Percentiles rank a stretch among this genome's conserved stretches.
Conservation (phyloP, 441 rosid genomes). For the Corymbia citriodora region DNA sequence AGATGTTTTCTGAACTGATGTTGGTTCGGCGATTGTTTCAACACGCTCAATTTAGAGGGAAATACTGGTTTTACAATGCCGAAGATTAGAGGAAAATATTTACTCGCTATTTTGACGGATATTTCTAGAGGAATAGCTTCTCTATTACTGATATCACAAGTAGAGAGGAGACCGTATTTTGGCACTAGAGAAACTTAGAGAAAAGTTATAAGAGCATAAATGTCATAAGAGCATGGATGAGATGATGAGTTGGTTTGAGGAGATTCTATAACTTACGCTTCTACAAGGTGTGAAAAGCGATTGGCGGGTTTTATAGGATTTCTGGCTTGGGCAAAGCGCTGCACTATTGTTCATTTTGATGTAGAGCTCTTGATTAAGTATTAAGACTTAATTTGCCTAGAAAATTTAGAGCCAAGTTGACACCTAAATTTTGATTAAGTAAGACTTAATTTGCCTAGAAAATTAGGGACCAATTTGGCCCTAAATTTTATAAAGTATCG, state of each 20-base stretch:
- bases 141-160: slow-evolving; percentile 46
- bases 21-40: slow-evolving; percentile 56
- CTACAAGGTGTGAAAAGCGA: not conserved
- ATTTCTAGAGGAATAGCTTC: slow-evolving; percentile 54
- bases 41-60: slow-evolving; percentile 56
- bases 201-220: not conserved
- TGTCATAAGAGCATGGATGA: slow-evolving; percentile 46
- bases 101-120: slow-evolving; percentile 52
- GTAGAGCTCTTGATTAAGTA: slow-evolving; percentile 40
- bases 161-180: slow-evolving; percentile 42
- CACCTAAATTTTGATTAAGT: too few species aligned
- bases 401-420: too few species aligned
- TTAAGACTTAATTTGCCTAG: too few species aligned
- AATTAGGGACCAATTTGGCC: too few species aligned
- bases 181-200: not conserved
- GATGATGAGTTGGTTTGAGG: slow-evolving; percentile 76
- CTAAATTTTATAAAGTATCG: too few species aligned
- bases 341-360: slow-evolving; percentile 67
- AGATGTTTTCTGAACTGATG: slow-evolving; percentile 93
- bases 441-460: too few species aligned
- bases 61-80: slow-evolving; percentile 30
- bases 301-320: slow-evolving; percentile 62
- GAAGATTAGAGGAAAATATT: slow-evolving; percentile 55
- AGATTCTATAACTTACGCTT: slow-evolving; percentile 70
- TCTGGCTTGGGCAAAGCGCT: slow-evolving; percentile 94